Base-by-base conservation (phyloP, 2,329 filamentous ascomycete genomes). In the Penicillium sp. region DNA sequence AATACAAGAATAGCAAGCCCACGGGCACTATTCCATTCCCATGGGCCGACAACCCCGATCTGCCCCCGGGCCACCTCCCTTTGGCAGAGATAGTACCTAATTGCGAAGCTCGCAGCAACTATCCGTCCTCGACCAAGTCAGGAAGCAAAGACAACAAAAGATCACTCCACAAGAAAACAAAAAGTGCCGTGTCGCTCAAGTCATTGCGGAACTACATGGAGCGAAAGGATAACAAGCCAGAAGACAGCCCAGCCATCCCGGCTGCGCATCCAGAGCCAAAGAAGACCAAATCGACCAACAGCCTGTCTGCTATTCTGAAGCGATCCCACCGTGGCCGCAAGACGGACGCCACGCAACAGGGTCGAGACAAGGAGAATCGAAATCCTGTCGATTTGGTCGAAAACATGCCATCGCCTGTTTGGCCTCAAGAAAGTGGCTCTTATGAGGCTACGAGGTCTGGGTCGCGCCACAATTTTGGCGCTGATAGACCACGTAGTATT, bases 201-300 rank as follows among this genome's bases (percentile, higher is more conserved):
- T 75, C 76, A 0, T 58, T 79, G 42, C 58, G 66, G 42, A 67
- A 59, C 43, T 72, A 72, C 48, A 75, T 74, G 48, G 74, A 74
- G 56, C 72, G 72, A 43, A 76, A 71, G 52, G 69, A 73, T 26
- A 49, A 49, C 13, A 66, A 65, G 43, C 46, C 61, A 26, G 66
- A 63, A 35, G 65, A 66, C 35, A 43, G 55, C n/a, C 55, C 60
- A 3, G 62, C 59, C 43, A 48, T 67, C 47, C 59, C 68, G 57
- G 55, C 60, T 34, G 66, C 70, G n/a, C 63, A 65, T 27, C 63
- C 58, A 45, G 78, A 73, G 48, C 74, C 76, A 4, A 82, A 81
- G 67, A 94, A 91, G 73, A 80, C 80, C 34, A 95, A 91, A 68
- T 95, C 90, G 0, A 80, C 86, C 3, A 86, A 86, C 29, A 94